Conservation (phyloP, 768 basidiomycete species). For the Cubamyces sp. region DNA sequence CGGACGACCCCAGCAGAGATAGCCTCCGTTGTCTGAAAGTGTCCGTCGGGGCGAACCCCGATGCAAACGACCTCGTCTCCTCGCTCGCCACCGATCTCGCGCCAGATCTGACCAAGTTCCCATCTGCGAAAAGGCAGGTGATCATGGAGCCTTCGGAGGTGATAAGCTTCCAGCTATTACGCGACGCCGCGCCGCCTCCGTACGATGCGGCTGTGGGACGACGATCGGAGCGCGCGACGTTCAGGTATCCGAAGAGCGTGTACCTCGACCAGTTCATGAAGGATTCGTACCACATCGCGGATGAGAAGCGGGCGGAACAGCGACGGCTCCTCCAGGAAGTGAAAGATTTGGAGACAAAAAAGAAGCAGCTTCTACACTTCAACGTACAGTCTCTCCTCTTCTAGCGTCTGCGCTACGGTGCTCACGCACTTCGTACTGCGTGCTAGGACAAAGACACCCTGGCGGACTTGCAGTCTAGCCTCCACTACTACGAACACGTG, state of each 20-base stretch:
- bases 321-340: constrained; percentile 52
- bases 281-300: constrained; percentile 53
- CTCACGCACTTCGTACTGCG: neutral
- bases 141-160: constrained; percentile 68
- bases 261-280: constrained; percentile 76
- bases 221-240: constrained; percentile 38
- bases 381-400: constrained; percentile 50
- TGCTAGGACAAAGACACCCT: constrained; percentile 64
- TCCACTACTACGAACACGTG: constrained; percentile 75
- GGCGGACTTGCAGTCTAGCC: constrained; percentile 59
- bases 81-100: constrained; percentile 52
- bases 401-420: neutral
- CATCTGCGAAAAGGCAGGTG: constrained; percentile 50
- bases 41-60: constrained; percentile 46
- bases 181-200: constrained; percentile 31
- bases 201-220: constrained; percentile 24
- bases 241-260: constrained; percentile 65
- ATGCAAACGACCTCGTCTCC: constrained; percentile 60
- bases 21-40: constrained; percentile 56
- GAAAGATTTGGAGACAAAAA: constrained; percentile 48
- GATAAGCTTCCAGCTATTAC: constrained; percentile 57
- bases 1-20: constrained; percentile 29
- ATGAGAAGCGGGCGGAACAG: constrained; percentile 39
- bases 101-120: constrained; percentile 28
- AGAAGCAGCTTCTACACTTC: constrained; percentile 50